Percentiles rank a stretch among this genome's conserved stretches.
Evolutionary conservation across 2,329 filamentous ascomycete species (phyloP).

Genomic region (Aspergillus latus): DNA sequence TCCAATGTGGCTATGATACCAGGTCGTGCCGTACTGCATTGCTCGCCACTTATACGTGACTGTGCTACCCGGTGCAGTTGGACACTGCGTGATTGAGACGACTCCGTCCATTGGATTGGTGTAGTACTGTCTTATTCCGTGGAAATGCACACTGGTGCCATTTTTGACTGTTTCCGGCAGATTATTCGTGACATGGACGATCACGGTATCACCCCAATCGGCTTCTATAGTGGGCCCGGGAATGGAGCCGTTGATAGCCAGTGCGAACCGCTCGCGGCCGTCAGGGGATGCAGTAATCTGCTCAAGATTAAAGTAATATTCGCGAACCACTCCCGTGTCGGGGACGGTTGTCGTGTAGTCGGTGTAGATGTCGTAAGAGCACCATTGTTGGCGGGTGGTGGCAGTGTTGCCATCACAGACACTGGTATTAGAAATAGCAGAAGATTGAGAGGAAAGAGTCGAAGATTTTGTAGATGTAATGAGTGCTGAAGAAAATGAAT

Average conservation of each 20-base stretch:
- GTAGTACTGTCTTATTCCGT: slow-evolving; percentile 35
- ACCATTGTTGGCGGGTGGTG: slow-evolving; percentile 29
- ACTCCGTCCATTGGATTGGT: slow-evolving; percentile 36
- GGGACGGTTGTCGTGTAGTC: slow-evolving; percentile 32
- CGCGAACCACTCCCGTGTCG: slow-evolving; percentile 16
- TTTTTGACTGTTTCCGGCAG: slow-evolving; percentile 30
- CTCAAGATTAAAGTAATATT: slow-evolving; percentile 21
- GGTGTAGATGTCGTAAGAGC: slow-evolving; percentile 34
- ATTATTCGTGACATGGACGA: slow-evolving; percentile 58
- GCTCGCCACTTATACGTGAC: slow-evolving; percentile 42
- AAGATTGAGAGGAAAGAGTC: background rate
- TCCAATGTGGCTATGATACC: slow-evolving; percentile 39
- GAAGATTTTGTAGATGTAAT: background rate
- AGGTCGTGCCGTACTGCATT: slow-evolving; percentile 37
- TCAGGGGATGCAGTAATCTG: slow-evolving; percentile 21
- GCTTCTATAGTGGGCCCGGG: slow-evolving; percentile 67
- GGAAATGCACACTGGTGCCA: slow-evolving; percentile 33
- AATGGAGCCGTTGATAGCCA: slow-evolving; percentile 63
- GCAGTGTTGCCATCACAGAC: background rate
- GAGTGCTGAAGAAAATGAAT: background rate
- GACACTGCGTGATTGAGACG: slow-evolving; percentile 40
- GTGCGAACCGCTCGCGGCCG: slow-evolving; percentile 38
- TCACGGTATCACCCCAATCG: slow-evolving; percentile 60
- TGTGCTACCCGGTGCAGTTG: slow-evolving; percentile 33
- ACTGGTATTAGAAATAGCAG: background rate